Evolutionary conservation across 768 basidiomycete genomes (phyloP).

Genomic region (Tricholoma sp.): DNA sequence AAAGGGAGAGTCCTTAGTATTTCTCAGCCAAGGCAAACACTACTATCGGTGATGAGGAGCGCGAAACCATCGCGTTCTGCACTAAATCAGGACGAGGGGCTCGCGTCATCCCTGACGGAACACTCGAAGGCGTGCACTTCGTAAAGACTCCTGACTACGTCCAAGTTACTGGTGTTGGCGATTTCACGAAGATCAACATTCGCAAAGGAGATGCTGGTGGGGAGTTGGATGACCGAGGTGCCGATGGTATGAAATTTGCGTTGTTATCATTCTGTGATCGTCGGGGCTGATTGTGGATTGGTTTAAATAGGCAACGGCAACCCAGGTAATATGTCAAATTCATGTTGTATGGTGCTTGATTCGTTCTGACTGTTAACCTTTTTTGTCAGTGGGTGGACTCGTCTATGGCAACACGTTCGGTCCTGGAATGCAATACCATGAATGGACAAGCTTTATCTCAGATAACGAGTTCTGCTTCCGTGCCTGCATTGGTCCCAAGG

Average conservation of each 20-base stretch:
- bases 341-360: neutral
- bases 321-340: slow-evolving; percentile 25
- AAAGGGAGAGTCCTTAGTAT: neutral
- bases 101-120: slow-evolving; percentile 64
- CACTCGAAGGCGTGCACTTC: slow-evolving; percentile 64
- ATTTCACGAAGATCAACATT: slow-evolving; percentile 67
- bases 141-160: slow-evolving; percentile 62
- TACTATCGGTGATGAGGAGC: slow-evolving; percentile 65
- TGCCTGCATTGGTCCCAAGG: slow-evolving; percentile 57
- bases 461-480: slow-evolving; percentile 65
- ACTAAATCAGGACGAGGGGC: slow-evolving; percentile 67
- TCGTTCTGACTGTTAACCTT: slow-evolving; percentile 9
- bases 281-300: neutral
- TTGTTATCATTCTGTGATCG: neutral
- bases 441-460: slow-evolving; percentile 86
- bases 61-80: slow-evolving; percentile 69
- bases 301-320: slow-evolving; percentile 36
- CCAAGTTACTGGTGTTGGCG: slow-evolving; percentile 57
- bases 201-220: slow-evolving; percentile 50
- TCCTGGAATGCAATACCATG: slow-evolving; percentile 49
- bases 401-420: slow-evolving; percentile 64
- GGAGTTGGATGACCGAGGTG: slow-evolving; percentile 70
- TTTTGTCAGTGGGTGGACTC: slow-evolving; percentile 56
- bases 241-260: slow-evolving; percentile 37
- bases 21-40: slow-evolving; percentile 26